A percentile compares a stretch with the other conserved stretches of the same genome.
These are phyloP conservation scores for Fraxinus xanthoxyloides DNA, from an alignment of 305 asterid genomes.

Conservation along the genomic window DNA sequence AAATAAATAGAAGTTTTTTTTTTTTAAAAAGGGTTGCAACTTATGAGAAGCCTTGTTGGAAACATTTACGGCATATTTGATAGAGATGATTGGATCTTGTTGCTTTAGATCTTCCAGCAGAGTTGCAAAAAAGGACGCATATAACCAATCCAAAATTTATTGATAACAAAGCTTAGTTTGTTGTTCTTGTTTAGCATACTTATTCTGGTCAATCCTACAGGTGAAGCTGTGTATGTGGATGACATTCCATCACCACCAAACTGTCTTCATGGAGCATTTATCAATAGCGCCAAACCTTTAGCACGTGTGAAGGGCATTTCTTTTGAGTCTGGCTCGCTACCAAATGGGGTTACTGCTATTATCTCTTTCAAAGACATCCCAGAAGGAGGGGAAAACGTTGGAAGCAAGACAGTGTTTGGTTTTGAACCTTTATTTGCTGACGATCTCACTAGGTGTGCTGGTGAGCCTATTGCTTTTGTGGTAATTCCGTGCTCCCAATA, in stretches of 20 bases:
- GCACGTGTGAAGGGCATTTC: conserved; percentile 52
- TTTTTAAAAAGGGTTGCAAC: neutral
- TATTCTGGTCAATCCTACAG: conserved; percentile 32
- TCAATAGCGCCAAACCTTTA: conserved; percentile 60
- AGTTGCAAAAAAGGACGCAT: neutral
- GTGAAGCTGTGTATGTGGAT: conserved; percentile 75
- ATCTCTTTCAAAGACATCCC: conserved; percentile 68
- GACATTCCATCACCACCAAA: conserved; percentile 73
- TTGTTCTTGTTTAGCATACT: neutral
- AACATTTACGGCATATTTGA: neutral
- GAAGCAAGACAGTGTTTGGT: conserved; percentile 37
- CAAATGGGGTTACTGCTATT: conserved; percentile 39
- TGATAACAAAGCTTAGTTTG: neutral
- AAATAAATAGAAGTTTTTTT: neutral
- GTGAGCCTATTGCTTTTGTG: conserved; percentile 69
- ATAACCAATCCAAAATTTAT: neutral
- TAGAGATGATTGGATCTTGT: neutral
- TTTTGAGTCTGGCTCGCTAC: conserved; percentile 28
- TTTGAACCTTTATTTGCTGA: conserved; percentile 64
- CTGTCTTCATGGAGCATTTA: conserved; percentile 73
- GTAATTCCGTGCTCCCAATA: conserved; percentile 36
- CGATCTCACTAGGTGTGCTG: conserved; percentile 54
- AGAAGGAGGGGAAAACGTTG: conserved; percentile 55
- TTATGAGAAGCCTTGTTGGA: neutral
- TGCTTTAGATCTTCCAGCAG: neutral